Percentiles rank a stretch among this genome's conserved stretches.
Conservation (phyloP, 495 filamentous ascomycete species). For the Chaetomium tenue region DNA sequence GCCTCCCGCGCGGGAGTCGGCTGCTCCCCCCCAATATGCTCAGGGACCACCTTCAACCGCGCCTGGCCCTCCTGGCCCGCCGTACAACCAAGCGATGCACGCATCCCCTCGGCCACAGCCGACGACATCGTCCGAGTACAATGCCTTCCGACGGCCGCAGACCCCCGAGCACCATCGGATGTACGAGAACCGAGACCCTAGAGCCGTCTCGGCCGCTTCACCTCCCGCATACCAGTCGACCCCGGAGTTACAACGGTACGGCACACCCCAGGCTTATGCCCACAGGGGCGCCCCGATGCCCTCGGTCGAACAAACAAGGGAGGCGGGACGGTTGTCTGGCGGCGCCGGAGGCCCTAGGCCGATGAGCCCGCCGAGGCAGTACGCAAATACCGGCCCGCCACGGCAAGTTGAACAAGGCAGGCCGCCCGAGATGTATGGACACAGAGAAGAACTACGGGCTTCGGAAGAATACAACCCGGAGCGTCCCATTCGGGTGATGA, state of each 20-base stretch:
- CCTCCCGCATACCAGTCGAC: conserved; percentile 50
- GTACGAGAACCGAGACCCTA: conserved; percentile 49
- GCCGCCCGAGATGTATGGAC: conserved; percentile 44
- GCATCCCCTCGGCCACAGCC: conserved; percentile 53
- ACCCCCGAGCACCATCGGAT: conserved; percentile 65
- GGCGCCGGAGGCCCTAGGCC: conserved; percentile 48
- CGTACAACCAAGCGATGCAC: conserved; percentile 48
- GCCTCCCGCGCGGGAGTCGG: conserved; percentile 51
- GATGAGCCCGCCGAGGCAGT: conserved; percentile 53
- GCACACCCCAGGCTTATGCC: conserved; percentile 53
- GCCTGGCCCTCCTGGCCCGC: conserved; percentile 43
- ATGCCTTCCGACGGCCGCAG: conserved; percentile 63
- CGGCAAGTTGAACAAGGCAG: conserved; percentile 42
- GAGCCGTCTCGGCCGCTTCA: conserved; percentile 47
- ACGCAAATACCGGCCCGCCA: conserved; percentile 41
- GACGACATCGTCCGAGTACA: conserved; percentile 51
- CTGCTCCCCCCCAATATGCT: conserved; percentile 53
- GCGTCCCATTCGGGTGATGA: conserved; percentile 41
- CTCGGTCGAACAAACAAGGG: conserved; percentile 43
- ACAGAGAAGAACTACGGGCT: conserved; percentile 40
- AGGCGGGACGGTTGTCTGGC: conserved; percentile 40
- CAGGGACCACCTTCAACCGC: conserved; percentile 53
- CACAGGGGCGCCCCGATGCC: conserved; percentile 42
- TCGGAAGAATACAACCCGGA: conserved; percentile 49
- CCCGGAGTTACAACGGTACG: conserved; percentile 55